Conservation (phyloP, 768 basidiomycete species). For the Melanogaster broomeanus region DNA sequence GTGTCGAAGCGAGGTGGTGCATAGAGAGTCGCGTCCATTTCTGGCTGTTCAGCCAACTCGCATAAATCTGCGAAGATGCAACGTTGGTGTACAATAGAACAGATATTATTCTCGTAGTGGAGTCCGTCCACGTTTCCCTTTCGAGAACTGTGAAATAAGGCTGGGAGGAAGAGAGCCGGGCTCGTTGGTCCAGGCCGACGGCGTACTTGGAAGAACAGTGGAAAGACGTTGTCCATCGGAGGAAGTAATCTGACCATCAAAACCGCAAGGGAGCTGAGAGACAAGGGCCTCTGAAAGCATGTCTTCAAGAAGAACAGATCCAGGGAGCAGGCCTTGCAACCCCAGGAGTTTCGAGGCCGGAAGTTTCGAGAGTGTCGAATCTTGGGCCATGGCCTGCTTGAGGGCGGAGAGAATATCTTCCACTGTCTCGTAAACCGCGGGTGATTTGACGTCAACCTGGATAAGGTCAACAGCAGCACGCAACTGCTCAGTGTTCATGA, state of each 20-base stretch:
- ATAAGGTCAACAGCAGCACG: constrained; percentile 47
- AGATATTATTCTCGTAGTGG: constrained; percentile 45
- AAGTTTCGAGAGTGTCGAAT: constrained; percentile 6
- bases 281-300: constrained; percentile 46
- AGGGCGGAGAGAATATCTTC: constrained; percentile 41
- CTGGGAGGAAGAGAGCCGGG: constrained; percentile 12
- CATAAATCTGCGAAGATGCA: constrained; percentile 26
- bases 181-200: not conserved
- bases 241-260: constrained; percentile 23
- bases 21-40: constrained; percentile 14
- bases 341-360: constrained; percentile 41
- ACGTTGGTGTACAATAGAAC: constrained; percentile 45
- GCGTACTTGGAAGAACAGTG: not conserved
- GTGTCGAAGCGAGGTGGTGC: constrained; percentile 37
- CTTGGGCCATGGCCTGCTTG: constrained; percentile 2
- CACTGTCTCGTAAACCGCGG: constrained; percentile 26
- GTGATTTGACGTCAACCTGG: constrained; percentile 7
- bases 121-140: constrained; percentile 43
- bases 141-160: constrained; percentile 40
- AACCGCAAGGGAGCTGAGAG: constrained; percentile 31
- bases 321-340: constrained; percentile 36
- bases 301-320: constrained; percentile 44
- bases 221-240: constrained; percentile 6
- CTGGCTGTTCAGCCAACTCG: constrained; percentile 41
- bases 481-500: constrained; percentile 44